These are phyloP conservation scores for Penicillium sclerotigenum DNA, from an alignment of 2,329 filamentous ascomycete genomes.

Conservation along the genomic window DNA sequence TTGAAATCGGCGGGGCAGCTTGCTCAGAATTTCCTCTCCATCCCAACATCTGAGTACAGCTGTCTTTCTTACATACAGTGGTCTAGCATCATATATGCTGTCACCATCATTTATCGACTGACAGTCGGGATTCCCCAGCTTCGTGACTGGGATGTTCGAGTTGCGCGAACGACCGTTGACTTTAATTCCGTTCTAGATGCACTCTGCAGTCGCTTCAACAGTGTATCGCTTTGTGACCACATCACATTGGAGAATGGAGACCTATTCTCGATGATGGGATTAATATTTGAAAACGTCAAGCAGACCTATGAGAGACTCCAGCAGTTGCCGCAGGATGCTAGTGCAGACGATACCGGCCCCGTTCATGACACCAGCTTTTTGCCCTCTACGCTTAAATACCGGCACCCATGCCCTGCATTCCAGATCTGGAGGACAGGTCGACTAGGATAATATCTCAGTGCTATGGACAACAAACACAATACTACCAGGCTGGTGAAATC, in stretches of 20 bases:
- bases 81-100: background rate
- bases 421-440: background rate
- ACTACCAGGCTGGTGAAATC: too few species aligned
- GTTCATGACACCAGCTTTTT: background rate
- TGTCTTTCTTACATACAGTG: background rate
- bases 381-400: background rate
- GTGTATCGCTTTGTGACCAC: background rate
- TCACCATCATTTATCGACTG: background rate
- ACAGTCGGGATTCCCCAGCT: background rate
- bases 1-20: background rate
- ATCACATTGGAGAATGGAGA: background rate
- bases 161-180: background rate
- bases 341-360: background rate
- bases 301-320: background rate
- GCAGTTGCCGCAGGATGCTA: background rate
- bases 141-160: background rate
- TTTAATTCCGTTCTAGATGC: background rate
- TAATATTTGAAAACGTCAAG: background rate
- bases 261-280: background rate
- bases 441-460: background rate
- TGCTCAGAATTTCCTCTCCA: background rate
- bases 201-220: background rate
- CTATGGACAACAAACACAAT: too few species aligned
- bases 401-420: background rate
- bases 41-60: background rate